Evolutionary conservation across 2,329 filamentous ascomycete genomes (phyloP).

Genomic region (Aspergillus pseudoterreus): DNA sequence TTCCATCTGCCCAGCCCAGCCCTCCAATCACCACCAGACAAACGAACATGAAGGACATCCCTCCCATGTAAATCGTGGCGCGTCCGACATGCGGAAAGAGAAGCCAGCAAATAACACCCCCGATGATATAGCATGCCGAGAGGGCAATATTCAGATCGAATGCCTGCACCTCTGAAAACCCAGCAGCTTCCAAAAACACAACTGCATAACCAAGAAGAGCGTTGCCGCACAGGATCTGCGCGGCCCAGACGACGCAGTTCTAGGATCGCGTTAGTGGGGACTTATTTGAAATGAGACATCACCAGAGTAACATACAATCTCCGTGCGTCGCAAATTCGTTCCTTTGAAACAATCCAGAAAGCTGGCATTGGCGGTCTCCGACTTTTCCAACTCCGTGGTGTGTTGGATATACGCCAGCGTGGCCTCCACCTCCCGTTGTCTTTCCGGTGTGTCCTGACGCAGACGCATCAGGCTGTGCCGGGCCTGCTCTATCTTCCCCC

Average conservation of each 20-base stretch:
- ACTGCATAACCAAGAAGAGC: conserved; percentile 36
- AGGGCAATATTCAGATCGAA: conserved; percentile 41
- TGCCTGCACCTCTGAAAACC: conserved; percentile 33
- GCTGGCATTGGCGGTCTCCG: conserved; percentile 64
- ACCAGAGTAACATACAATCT: conserved; percentile 46
- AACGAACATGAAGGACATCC: conserved; percentile 38
- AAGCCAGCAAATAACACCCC: conserved; percentile 40
- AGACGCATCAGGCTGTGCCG: conserved; percentile 1
- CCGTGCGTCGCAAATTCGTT: conserved; percentile 69
- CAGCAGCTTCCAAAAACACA: conserved; percentile 39
- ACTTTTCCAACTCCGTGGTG: conserved; percentile 72
- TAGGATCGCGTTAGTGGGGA: conserved; percentile 1
- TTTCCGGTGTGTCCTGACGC: conserved; percentile 1
- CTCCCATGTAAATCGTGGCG: conserved; percentile 41
- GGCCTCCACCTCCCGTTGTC: conserved; percentile 45
- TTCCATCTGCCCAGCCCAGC: conserved; percentile 23
- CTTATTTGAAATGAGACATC: neutral
- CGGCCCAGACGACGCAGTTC: conserved; percentile 40
- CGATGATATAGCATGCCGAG: conserved; percentile 41
- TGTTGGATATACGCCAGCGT: conserved; percentile 84
- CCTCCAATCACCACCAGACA: conserved; percentile 35
- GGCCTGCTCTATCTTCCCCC: neutral
- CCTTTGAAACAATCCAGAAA: conserved; percentile 82
- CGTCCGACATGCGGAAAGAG: conserved; percentile 40
- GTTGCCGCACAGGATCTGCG: conserved; percentile 38